Percentiles rank a stretch among this genome's conserved stretches.
Evolutionary conservation across 2,329 filamentous ascomycete species (phyloP).

Genomic region (Curvularia sp.): DNA sequence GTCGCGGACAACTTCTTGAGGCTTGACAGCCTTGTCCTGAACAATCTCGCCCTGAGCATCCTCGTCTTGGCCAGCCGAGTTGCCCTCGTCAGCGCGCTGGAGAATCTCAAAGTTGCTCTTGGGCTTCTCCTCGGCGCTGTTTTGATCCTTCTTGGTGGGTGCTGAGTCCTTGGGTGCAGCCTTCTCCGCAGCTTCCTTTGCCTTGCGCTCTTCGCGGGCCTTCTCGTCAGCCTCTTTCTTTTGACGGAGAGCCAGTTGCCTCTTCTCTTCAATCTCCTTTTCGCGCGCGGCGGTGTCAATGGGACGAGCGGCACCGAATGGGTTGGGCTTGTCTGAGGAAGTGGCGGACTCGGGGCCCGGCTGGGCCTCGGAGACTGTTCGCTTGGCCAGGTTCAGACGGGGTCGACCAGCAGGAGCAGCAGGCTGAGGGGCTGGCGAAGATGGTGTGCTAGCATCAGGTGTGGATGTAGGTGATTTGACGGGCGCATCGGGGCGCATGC

Average conservation of each 20-base stretch:
- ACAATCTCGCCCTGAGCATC: constrained; percentile 59
- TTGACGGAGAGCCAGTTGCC: constrained; percentile 73
- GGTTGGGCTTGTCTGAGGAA: constrained; percentile 78
- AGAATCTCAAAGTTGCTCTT: constrained; percentile 64
- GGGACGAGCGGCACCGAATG: constrained; percentile 90
- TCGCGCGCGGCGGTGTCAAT: constrained; percentile 93
- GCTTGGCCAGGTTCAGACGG: constrained; percentile 85
- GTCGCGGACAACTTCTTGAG: constrained; percentile 61
- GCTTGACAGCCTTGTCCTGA: constrained; percentile 62
- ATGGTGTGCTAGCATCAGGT: constrained; percentile 76
- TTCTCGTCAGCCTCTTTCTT: constrained; percentile 90
- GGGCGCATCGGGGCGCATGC: constrained; percentile 82
- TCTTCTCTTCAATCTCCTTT: constrained; percentile 88
- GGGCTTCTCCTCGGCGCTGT: constrained; percentile 52
- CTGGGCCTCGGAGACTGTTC: constrained; percentile 82
- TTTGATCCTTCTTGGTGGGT: constrained; percentile 45
- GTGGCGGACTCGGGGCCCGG: constrained; percentile 51
- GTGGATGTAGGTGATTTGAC: constrained; percentile 68
- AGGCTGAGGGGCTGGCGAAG: constrained; percentile 71
- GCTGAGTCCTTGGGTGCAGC: constrained; percentile 61
- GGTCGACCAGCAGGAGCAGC: constrained; percentile 72
- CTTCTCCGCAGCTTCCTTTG: constrained; percentile 63
- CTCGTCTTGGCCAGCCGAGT: constrained; percentile 52
- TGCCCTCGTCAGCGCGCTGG: constrained; percentile 52
- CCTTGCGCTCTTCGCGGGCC: constrained; percentile 72